Evolutionary conservation across 768 basidiomycete genomes (phyloP).

Genomic region (Rhodotorula graminis): DNA sequence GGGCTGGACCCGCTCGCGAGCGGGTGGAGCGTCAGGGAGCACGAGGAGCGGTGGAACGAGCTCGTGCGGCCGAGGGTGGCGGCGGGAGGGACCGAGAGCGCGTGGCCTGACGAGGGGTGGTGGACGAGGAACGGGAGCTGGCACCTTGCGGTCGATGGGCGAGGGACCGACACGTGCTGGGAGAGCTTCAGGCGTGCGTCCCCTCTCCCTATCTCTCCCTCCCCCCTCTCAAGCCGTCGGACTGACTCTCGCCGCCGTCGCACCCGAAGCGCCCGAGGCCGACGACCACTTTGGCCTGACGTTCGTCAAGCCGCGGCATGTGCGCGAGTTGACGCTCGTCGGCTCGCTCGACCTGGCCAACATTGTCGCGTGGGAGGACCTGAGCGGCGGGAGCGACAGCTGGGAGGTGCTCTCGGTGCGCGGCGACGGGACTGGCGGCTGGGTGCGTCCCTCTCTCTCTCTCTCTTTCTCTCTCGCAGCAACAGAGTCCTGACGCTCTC

Average conservation of each 20-base stretch:
- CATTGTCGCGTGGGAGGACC: slow-evolving; percentile 30
- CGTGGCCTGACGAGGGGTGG: slow-evolving; percentile 19
- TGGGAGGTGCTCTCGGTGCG: slow-evolving; percentile 36
- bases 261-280: slow-evolving; percentile 14
- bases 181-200: slow-evolving; percentile 22
- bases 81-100: neutral
- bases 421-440: slow-evolving; percentile 18
- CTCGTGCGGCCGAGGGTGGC: neutral
- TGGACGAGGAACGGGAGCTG: slow-evolving; percentile 27
- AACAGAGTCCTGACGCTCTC: neutral
- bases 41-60: slow-evolving; percentile 10
- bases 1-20: neutral
- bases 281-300: slow-evolving; percentile 36
- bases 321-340: slow-evolving; percentile 10
- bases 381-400: slow-evolving; percentile 21
- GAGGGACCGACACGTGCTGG: slow-evolving; percentile 26
- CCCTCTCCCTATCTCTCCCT: neutral
- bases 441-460: slow-evolving; percentile 22
- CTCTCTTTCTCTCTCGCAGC: too few species aligned
- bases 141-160: slow-evolving; percentile 32
- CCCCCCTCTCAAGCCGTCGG: neutral
- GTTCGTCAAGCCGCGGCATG: slow-evolving; percentile 12
- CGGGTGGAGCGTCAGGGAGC: slow-evolving; percentile 4
- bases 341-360: slow-evolving; percentile 35
- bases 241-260: neutral